Evolutionary conservation across 441 rosid genomes (phyloP), one percentile per base, ranked within the genome.

Genomic region (Arabidopsis lyrata): DNA sequence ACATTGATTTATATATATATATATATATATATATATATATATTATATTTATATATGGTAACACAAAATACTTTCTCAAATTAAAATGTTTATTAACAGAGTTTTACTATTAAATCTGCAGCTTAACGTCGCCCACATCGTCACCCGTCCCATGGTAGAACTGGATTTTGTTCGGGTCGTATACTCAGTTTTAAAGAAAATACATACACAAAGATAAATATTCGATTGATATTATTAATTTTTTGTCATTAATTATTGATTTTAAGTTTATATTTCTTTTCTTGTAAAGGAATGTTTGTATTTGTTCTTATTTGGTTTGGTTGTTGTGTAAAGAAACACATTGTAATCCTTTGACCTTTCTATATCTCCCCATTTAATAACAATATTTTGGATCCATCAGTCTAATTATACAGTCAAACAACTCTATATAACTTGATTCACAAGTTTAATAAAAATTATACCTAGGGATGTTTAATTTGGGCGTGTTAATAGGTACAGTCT

Each of bases 121-220:
- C 72, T 70, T 78, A 58, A 74, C 79, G 75, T 69, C 82, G 35
- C 71, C 73, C 14, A 64, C 53, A n/a, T 70, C 82, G 58, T 74
- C 82, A 15, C 82, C 73, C 5, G 18, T 55, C 76, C 57, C 72
- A 13, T 78, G 78, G 81, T 78, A 78, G 76, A 78, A 38, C 11
- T 60, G 55, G 62, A 62, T 34, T 58, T 44, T 42, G 48, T 59
- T 52, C 56, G 11, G 35, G 54, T 62, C 41, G 14, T 39, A 47
- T 47, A 57, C 45, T 45, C 22, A 11, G 45, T 54, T 53, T 53
- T 13, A 27, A 54, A 5, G 47, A 48, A 48, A 12, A 14, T 24
- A 15, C 35, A 66, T 12, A 68, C 16, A 54, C 61, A 69, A 31
- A 27, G 31, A 54, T 18, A 18, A 18, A 18, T 24, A 39, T 27